phyloP scores from a whole-genome alignment of 23 red algal genomes.

The Chondrus crispus region DNA sequence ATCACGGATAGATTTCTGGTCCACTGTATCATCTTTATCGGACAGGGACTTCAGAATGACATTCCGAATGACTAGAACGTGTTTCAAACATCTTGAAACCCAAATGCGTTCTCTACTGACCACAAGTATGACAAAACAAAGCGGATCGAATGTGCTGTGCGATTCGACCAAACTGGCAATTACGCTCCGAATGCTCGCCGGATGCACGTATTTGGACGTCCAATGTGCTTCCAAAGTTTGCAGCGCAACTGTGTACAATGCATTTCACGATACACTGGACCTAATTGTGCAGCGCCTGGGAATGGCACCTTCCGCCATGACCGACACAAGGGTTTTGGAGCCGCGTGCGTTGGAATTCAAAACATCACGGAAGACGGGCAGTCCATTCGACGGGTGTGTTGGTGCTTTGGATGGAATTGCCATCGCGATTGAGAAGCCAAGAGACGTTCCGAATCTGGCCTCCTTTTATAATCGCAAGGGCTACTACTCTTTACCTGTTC shows the following conservation, averaged over 20 bases:
- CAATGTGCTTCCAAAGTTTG: background rate
- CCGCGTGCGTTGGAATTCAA: background rate
- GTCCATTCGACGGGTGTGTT: background rate
- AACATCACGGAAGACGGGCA: background rate
- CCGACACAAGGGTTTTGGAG: background rate
- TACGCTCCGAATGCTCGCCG: background rate
- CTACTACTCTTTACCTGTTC: background rate
- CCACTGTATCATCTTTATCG: too few species aligned
- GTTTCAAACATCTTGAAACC: too few species aligned
- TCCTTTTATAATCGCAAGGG: background rate
- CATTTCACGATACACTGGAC: background rate
- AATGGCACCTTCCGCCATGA: background rate
- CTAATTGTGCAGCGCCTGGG: background rate
- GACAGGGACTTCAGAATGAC: too few species aligned
- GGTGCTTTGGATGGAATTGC: conserved; percentile 15
- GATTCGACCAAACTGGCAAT: background rate
- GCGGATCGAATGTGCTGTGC: too few species aligned
- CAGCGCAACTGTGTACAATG: background rate
- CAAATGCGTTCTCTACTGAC: too few species aligned
- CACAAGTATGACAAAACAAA: too few species aligned
- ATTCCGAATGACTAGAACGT: too few species aligned
- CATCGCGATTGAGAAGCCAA: background rate
- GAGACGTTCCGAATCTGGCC: background rate
- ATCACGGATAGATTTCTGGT: too few species aligned
- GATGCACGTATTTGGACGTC: background rate